These are phyloP conservation scores for Prunus yedoensis DNA, from an alignment of 331 rosid species.

Conservation along the genomic window DNA sequence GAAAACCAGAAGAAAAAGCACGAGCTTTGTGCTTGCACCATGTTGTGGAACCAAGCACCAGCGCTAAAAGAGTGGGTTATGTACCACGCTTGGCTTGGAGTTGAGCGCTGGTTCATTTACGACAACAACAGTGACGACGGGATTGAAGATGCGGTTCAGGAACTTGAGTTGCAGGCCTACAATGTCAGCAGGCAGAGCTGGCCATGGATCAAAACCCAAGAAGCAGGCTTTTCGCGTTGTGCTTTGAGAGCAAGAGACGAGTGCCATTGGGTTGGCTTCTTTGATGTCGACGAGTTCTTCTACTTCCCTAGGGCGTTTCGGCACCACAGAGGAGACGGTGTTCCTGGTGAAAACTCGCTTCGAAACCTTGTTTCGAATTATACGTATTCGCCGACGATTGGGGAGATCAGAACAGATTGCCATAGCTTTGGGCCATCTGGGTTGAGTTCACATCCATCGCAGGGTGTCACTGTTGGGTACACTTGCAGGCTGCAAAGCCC, in stretches of 20 bases:
- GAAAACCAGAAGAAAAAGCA: slow-evolving; percentile 22
- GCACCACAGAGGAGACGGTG: slow-evolving; percentile 17
- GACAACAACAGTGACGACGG: slow-evolving; percentile 93
- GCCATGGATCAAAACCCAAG: slow-evolving; percentile 99
- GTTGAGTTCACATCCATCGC: slow-evolving; percentile 49
- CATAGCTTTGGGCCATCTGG: slow-evolving; percentile 97
- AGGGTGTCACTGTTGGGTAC: slow-evolving; percentile 77
- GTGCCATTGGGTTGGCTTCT: slow-evolving; percentile 93
- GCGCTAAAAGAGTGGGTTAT: slow-evolving; percentile 80
- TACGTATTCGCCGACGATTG: slow-evolving; percentile 49
- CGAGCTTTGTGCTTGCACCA: slow-evolving; percentile 86
- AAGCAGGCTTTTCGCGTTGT: slow-evolving; percentile 96
- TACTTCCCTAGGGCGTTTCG: slow-evolving; percentile 57
- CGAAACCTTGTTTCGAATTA: slow-evolving; percentile 49
- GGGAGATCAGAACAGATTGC: slow-evolving; percentile 80
- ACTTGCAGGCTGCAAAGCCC: slow-evolving; percentile 73
- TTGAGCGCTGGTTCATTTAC: slow-evolving; percentile 88
- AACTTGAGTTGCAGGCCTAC: slow-evolving; percentile 53
- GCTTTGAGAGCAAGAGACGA: slow-evolving; percentile 78
- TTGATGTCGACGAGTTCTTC: slow-evolving; percentile 94
- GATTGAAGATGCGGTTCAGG: slow-evolving; percentile 51
- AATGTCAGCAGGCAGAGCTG: slow-evolving; percentile 69
- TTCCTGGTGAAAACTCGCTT: slow-evolving; percentile 61
- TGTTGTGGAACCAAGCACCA: slow-evolving; percentile 97
- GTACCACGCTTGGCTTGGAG: slow-evolving; percentile 96